Conservation (phyloP, 768 basidiomycete species). For the Mycena galericulata region DNA sequence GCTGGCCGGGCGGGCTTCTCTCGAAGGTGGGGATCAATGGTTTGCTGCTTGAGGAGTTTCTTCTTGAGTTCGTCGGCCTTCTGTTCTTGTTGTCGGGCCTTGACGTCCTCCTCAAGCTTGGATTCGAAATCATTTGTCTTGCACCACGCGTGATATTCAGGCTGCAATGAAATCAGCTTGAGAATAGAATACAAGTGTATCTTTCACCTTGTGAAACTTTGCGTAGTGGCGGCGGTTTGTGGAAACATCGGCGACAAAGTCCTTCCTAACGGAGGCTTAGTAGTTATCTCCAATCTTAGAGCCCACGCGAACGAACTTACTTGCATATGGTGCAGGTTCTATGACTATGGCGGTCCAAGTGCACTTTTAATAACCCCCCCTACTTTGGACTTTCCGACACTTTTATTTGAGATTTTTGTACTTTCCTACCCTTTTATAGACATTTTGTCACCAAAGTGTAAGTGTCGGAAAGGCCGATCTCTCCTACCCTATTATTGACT, state of each 20-base stretch:
- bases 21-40: constrained; percentile 22
- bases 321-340: constrained; percentile 6
- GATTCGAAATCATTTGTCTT: constrained; percentile 19
- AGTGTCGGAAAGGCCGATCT: too few relatives aligned
- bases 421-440: too few relatives aligned
- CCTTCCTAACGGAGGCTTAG: neutral
- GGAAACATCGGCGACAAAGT: constrained; percentile 11
- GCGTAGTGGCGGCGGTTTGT: constrained; percentile 14
- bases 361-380: too few relatives aligned
- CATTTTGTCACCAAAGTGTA: too few relatives aligned
- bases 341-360: too few relatives aligned
- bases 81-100: neutral
- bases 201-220: constrained; percentile 13
- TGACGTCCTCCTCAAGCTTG: constrained; percentile 13
- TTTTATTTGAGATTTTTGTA: too few relatives aligned
- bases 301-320: constrained; percentile 14
- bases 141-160: constrained; percentile 19
- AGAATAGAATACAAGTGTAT: constrained; percentile 1
- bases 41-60: constrained; percentile 6
- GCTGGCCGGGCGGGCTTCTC: constrained; percentile 22
- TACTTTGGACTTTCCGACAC: too few relatives aligned
- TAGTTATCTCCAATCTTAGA: neutral
- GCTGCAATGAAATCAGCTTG: neutral
- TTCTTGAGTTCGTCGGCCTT: constrained; percentile 1
- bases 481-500: too few relatives aligned